Percentiles rank a stretch among this genome's conserved stretches.
These are phyloP conservation scores for Ophiorrhiza pumila DNA, from an alignment of 257 asterid species.

Conservation along the genomic window DNA sequence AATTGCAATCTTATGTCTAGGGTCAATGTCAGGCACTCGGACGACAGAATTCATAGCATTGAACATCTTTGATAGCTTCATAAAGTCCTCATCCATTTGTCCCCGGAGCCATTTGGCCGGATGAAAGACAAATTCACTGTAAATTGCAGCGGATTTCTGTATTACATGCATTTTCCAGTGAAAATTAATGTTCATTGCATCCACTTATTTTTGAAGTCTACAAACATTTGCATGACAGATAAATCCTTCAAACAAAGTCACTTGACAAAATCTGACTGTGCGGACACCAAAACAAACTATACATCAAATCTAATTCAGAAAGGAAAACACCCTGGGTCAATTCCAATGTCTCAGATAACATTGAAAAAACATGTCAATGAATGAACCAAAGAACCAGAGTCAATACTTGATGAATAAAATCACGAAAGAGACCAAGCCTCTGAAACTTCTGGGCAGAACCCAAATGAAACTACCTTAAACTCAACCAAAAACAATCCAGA, in stretches of 20 bases:
- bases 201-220: background rate
- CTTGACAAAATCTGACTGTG: background rate
- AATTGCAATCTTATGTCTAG: slow-evolving; percentile 72
- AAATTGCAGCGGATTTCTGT: slow-evolving; percentile 31
- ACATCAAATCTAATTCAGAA: background rate
- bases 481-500: background rate
- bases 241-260: background rate
- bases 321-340: background rate
- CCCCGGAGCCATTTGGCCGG: slow-evolving; percentile 76
- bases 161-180: slow-evolving; percentile 11
- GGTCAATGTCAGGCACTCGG: slow-evolving; percentile 74
- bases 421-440: background rate
- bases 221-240: background rate
- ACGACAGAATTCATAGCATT: slow-evolving; percentile 74
- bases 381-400: background rate
- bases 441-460: background rate
- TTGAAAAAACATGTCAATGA: background rate
- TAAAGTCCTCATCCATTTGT: slow-evolving; percentile 80
- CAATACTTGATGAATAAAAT: background rate
- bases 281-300: background rate
- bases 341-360: background rate
- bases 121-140: slow-evolving; percentile 83
- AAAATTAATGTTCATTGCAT: slow-evolving; percentile 14
- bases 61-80: slow-evolving; percentile 56
- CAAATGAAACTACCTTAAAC: background rate